These are phyloP conservation scores for Penicillium sp. DNA, from an alignment of 2,329 filamentous ascomycete genomes.

Conservation along the genomic window DNA sequence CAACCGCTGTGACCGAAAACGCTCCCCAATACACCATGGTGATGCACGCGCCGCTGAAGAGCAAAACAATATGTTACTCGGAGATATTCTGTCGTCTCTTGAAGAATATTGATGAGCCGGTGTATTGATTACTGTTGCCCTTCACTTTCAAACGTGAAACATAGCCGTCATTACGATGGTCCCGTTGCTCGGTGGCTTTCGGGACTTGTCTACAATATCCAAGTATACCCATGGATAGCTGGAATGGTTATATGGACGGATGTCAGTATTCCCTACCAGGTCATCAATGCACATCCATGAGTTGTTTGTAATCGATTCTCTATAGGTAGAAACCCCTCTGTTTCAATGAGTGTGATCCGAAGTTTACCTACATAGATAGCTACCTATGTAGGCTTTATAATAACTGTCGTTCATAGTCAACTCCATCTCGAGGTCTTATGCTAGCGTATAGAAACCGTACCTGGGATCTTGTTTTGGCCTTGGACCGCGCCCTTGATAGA, in stretches of 20 bases:
- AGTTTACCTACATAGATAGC: too few species aligned
- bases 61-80: background rate
- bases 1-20: background rate
- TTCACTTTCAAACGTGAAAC: background rate
- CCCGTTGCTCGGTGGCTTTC: background rate
- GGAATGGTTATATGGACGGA: background rate
- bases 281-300: background rate
- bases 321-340: background rate
- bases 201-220: background rate
- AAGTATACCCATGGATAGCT: background rate
- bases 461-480: background rate
- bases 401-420: background rate
- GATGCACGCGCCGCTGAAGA: background rate
- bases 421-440: too few species aligned
- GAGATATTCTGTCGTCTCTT: background rate
- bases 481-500: background rate
- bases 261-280: background rate
- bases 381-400: background rate
- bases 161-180: background rate
- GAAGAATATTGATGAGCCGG: background rate
- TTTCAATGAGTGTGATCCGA: too few species aligned
- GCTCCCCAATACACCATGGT: background rate
- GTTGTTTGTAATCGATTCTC: background rate
- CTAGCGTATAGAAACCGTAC: too few species aligned
- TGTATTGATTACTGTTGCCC: background rate